Conservation (phyloP, 331 rosid genomes). For the Rosa hybrid region DNA sequence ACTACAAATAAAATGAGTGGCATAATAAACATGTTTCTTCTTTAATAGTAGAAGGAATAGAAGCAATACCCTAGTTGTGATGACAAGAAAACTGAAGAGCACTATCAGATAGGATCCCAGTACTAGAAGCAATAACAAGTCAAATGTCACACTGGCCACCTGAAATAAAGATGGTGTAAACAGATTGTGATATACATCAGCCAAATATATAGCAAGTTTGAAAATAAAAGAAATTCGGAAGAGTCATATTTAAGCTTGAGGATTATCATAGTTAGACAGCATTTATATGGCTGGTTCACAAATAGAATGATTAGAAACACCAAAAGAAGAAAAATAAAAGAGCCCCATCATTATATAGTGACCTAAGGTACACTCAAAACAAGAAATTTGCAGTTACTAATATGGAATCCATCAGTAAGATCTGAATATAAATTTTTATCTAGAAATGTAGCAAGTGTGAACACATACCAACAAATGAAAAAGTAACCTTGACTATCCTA, state of each 20-base stretch:
- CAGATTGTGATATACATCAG: neutral
- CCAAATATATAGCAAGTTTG: neutral
- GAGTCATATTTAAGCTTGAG: neutral
- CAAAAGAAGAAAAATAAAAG: neutral
- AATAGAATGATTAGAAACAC: neutral
- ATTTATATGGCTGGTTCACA: neutral
- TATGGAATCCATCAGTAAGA: neutral
- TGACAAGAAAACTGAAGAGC: slow-evolving; percentile 93
- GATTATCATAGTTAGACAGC: neutral
- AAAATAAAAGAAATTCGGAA: neutral
- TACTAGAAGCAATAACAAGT: slow-evolving; percentile 89
- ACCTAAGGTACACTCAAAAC: neutral
- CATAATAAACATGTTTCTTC: slow-evolving; percentile 1
- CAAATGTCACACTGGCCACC: slow-evolving; percentile 98
- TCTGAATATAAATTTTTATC: neutral
- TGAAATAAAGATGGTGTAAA: slow-evolving; percentile 37
- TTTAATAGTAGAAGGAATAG: neutral
- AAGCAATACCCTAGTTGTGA: slow-evolving; percentile 87
- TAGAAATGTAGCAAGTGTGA: neutral
- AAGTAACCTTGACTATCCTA: neutral
- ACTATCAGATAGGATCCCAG: slow-evolving; percentile 91
- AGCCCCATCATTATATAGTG: neutral
- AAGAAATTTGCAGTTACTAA: neutral
- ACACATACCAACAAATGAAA: neutral
- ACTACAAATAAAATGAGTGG: neutral